Conservation (phyloP, 768 basidiomycete genomes). For the Calocera viscosa region DNA sequence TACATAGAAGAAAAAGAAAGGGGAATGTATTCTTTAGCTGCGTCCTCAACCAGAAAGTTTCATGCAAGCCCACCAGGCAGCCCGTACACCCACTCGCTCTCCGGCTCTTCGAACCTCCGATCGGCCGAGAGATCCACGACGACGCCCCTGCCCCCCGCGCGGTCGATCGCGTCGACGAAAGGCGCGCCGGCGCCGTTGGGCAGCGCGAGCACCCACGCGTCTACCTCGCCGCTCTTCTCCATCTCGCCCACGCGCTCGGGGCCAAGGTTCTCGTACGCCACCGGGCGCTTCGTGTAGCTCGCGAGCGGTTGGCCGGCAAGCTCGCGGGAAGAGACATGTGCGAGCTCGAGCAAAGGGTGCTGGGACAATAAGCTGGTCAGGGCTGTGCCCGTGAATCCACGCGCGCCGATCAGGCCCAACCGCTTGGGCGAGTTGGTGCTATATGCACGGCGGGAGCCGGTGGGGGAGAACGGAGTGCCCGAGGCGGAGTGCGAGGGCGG, state of each 20-base stretch:
- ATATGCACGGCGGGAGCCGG: slow-evolving; percentile 32
- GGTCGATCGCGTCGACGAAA: slow-evolving; percentile 88
- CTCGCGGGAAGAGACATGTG: slow-evolving; percentile 95
- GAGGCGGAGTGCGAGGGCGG: slow-evolving; percentile 39
- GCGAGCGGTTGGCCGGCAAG: slow-evolving; percentile 69
- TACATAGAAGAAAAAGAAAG: not conserved
- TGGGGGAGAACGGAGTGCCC: slow-evolving; percentile 26
- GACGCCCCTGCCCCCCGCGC: slow-evolving; percentile 57
- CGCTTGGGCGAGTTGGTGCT: slow-evolving; percentile 70
- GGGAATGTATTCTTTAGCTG: not conserved
- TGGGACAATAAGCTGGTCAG: slow-evolving; percentile 70
- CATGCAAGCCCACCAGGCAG: slow-evolving; percentile 73
- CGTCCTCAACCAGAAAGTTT: not conserved
- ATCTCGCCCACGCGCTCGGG: slow-evolving; percentile 67
- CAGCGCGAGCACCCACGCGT: slow-evolving; percentile 97
- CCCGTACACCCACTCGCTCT: slow-evolving; percentile 84
- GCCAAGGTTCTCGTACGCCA: slow-evolving; percentile 73
- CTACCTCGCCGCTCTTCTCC: slow-evolving; percentile 81
- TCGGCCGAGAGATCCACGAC: slow-evolving; percentile 90
- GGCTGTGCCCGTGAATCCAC: slow-evolving; percentile 91
- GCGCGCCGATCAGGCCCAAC: slow-evolving; percentile 88
- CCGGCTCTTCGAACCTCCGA: slow-evolving; percentile 65
- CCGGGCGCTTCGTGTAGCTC: slow-evolving; percentile 61
- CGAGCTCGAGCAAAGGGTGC: slow-evolving; percentile 81
- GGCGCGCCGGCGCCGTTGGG: slow-evolving; percentile 97